A percentile compares a stretch with the other conserved stretches of the same genome.
Evolutionary conservation across 352 stramenopile genomes (phyloP).

Genomic region (Phytopythium cucurbitacearum): DNA sequence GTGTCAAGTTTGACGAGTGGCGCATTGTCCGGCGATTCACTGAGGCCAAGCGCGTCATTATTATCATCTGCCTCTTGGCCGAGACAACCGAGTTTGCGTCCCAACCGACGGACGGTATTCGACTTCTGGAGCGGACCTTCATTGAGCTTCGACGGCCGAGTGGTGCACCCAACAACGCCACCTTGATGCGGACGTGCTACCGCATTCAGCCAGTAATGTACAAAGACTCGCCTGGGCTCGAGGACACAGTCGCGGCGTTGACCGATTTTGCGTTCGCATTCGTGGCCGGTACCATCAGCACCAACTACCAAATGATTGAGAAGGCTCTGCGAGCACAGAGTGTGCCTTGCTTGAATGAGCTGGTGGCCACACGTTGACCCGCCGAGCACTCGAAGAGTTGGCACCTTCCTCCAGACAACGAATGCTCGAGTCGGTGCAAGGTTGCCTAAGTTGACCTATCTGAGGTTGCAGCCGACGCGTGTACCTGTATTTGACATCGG

Average conservation of each 20-base stretch:
- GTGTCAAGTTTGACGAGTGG: constrained; percentile 3
- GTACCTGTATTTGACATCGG: too few species aligned
- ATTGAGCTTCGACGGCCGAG: background rate
- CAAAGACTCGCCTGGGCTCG: background rate
- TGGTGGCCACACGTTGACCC: too few species aligned
- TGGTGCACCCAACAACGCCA: background rate
- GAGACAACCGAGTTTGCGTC: constrained; percentile 1
- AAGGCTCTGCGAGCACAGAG: background rate
- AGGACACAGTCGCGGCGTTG: background rate
- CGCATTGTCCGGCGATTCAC: constrained; percentile 1
- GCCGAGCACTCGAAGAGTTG: too few species aligned
- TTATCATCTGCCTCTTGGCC: background rate
- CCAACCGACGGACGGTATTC: background rate
- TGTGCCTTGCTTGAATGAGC: too few species aligned
- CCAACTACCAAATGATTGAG: constrained; percentile 6
- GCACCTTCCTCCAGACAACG: too few species aligned
- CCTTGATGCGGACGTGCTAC: constrained; percentile 5
- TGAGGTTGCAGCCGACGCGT: too few species aligned
- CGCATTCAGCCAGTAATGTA: constrained; percentile 1
- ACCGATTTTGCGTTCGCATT: constrained; percentile 4
- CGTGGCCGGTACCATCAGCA: background rate
- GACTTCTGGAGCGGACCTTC: constrained; percentile 3
- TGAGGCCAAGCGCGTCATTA: background rate
- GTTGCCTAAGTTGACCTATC: too few species aligned
- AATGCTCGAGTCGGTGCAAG: too few species aligned